phyloP scores from a whole-genome alignment of 2,329 filamentous ascomycete species.

The Penicillium sp. region DNA sequence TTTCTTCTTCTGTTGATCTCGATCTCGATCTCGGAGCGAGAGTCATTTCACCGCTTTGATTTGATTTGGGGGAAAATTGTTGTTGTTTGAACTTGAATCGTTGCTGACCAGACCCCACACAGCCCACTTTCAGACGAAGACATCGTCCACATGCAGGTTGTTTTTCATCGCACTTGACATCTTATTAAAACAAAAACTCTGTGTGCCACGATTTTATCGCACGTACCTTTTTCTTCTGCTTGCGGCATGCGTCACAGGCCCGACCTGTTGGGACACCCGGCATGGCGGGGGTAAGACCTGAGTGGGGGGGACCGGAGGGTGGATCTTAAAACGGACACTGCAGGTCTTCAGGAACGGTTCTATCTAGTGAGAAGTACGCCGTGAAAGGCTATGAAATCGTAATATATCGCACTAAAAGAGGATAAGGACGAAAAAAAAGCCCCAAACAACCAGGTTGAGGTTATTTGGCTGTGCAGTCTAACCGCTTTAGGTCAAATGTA shows the following conservation, averaged over 20 bases:
- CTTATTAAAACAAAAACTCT: neutral
- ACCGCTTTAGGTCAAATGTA: constrained; percentile 14
- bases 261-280: constrained; percentile 53
- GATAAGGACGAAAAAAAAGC: neutral
- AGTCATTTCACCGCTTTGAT: neutral
- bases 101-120: constrained; percentile 48
- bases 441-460: neutral
- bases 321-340: constrained; percentile 2
- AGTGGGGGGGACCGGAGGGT: constrained; percentile 1
- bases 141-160: constrained; percentile 49
- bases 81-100: constrained; percentile 52
- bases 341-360: neutral
- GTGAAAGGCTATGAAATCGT: neutral
- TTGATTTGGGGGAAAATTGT: constrained; percentile 10
- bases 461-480: constrained; percentile 9
- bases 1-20: neutral
- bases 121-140: constrained; percentile 45
- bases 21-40: neutral
- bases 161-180: constrained; percentile 47
- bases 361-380: neutral
- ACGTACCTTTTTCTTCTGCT: constrained; percentile 54
- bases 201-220: too few relatives aligned
- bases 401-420: neutral
- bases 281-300: constrained; percentile 35
- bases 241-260: constrained; percentile 52